Base-by-base conservation (phyloP, 495 filamentous ascomycete species). In the Neurospora sp. region DNA sequence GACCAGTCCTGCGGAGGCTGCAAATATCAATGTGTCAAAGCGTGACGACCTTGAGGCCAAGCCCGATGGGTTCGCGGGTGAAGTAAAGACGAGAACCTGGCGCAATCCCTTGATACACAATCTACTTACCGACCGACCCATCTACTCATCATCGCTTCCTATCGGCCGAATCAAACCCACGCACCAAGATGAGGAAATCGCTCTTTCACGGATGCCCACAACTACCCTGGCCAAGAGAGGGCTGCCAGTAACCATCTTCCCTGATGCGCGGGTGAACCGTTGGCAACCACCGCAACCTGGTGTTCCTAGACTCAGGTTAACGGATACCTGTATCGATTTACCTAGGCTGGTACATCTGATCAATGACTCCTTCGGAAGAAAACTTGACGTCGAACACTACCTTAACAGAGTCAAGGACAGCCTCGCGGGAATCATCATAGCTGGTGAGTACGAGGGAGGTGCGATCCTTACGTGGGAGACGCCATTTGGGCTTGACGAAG, bases 91-190 rank as follows among this genome's bases (percentile, higher is more conserved):
- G 0, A 87, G 93, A 73, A 86, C 89, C 70, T 90, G 91, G 79
- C 90, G 92, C 75, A 98, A 99, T 78, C 94, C 94, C 1, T 86
- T 99, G 13, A 98, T 99, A 71, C 96, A 98, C 81, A 98, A 96
- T 76, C 90, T 98, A 9, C 88, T 99, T 21, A 99, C 96, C 19
- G 94, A 99, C 82, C 95, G 97, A 79, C 96, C 96, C 2, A 85
- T 93, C 28, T 90, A 93, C 73, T 98, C 94, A 11, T 94, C 96
- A 2, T 99, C 96, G 0, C 85, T 99, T 1, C 96, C 96, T 0
- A 82, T 89, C 5, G 87, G 88, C 69, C 87, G 90, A 28, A 80
- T 86, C 38, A 84, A 84, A 24, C 81, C 81, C 40, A 77, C 13
- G 66, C 77, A 36, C 73, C 78, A 34, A 71, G 39, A 42, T 59